Base-by-base conservation (phyloP, 1,139 yeast genomes). In the Kluyveromyces sp. region DNA sequence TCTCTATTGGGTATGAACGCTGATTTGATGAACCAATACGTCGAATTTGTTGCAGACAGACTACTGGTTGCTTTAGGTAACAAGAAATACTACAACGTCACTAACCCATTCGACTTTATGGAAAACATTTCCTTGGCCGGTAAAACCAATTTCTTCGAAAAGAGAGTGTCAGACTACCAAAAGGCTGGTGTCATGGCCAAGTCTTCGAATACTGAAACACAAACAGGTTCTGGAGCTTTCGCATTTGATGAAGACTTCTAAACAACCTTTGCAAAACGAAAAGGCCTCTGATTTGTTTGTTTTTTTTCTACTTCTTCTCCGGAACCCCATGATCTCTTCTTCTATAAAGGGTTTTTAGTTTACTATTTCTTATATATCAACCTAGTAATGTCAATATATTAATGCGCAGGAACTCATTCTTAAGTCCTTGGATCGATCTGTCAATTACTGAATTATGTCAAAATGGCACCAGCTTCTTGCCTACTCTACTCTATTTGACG, bases 51-150 rank as follows among this genome's bases (percentile, higher is more conserved):
- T 55, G 99, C 99, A 60, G 99, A 92, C 72, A 80, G 97, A 71
- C 77, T 92, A 63, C 77, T 92, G 54, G 79, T 87, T 45, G 78
- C 97, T 8, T 78, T 92, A 57, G 98, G 98, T 57, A 87, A 88
- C 76, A 76, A 83, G 69, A 89, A 90, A 75, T 75, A 78, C 54
- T 92, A 82, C 79, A 87, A 88, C 64, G 92, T 77, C 51, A 73
- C 85, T 53, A 94, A 92, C 68, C 99, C 99, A 67, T 92, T 92
- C 68, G 97, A 90, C 70, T 92, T 90, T 66, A 92, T 92, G 98
- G 99, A 92, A 73, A 89, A 89, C 74, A 89, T 89, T 62, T 89
- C 97, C 27, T 79, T 92, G 60, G 94, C 96, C 50, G 98, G 98
- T 70, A 92, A 92, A 79, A 90, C 98, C 59, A 92, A 92, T 75